phyloP scores from a whole-genome alignment of 331 rosid genomes.

The Stylosanthes scabra region DNA sequence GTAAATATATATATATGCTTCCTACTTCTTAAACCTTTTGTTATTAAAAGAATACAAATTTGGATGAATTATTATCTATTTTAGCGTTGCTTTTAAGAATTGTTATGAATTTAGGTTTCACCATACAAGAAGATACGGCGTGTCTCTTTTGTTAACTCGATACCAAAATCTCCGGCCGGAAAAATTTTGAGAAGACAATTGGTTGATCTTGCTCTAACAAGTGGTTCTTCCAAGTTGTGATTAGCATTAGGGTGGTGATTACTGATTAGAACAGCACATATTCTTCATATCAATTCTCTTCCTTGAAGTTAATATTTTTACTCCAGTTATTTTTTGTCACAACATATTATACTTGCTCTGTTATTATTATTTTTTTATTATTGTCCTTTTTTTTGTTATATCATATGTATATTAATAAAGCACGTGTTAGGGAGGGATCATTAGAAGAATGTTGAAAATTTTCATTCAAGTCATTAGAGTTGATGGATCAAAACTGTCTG shows the following conservation, averaged over 20 bases:
- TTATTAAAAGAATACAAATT: conserved; percentile 13
- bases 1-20: conserved; percentile 27
- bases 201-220: conserved; percentile 54
- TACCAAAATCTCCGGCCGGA: conserved; percentile 83
- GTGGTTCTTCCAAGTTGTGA: conserved; percentile 63
- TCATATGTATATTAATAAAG: no score
- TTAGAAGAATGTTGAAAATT: no score
- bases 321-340: no score
- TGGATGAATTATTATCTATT: conserved; percentile 12
- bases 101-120: conserved; percentile 65
- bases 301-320: not conserved
- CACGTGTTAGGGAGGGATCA: no score
- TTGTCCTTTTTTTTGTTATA: no score
- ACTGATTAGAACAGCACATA: not conserved
- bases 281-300: not conserved
- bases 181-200: conserved; percentile 89
- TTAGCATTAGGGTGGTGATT: not conserved
- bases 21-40: conserved; percentile 12
- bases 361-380: no score
- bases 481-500: no score
- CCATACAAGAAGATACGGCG: conserved; percentile 93
- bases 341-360: no score
- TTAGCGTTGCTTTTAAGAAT: conserved; percentile 1
- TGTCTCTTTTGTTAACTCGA: conserved; percentile 66
- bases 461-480: no score